Evolutionary conservation across 2,329 filamentous ascomycete genomes (phyloP).

Genomic region (Ophiosphaerella narmari): DNA sequence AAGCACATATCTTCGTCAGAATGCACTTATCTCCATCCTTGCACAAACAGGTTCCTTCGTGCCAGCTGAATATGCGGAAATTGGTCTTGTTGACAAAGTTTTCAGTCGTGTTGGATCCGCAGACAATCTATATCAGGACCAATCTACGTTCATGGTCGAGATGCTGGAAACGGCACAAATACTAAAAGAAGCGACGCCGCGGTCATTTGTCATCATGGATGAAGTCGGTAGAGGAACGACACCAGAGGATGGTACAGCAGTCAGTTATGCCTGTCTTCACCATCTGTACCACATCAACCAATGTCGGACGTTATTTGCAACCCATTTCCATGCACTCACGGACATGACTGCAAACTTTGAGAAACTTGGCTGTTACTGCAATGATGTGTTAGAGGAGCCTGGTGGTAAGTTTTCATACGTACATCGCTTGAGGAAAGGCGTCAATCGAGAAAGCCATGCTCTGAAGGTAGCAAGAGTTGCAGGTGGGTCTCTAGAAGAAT

Average conservation of each 20-base stretch:
- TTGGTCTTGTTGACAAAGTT: slow-evolving; percentile 93
- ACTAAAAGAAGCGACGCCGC: slow-evolving; percentile 77
- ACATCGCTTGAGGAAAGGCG: slow-evolving; percentile 77
- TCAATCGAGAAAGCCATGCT: slow-evolving; percentile 88
- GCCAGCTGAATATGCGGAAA: slow-evolving; percentile 80
- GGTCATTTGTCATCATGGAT: slow-evolving; percentile 95
- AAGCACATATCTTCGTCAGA: slow-evolving; percentile 93
- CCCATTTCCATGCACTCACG: slow-evolving; percentile 86
- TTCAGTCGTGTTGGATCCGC: slow-evolving; percentile 88
- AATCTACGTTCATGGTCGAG: slow-evolving; percentile 99
- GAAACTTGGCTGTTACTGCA: slow-evolving; percentile 78
- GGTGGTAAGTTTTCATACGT: slow-evolving; percentile 75
- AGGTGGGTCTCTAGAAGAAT: slow-evolving; percentile 45
- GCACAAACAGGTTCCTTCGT: slow-evolving; percentile 94
- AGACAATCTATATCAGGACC: slow-evolving; percentile 91
- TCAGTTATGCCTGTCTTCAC: slow-evolving; percentile 85
- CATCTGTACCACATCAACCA: slow-evolving; percentile 79
- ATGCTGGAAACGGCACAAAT: slow-evolving; percentile 97
- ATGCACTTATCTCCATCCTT: slow-evolving; percentile 90
- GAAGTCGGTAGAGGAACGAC: slow-evolving; percentile 95
- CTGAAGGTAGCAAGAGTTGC: slow-evolving; percentile 92
- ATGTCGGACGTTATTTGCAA: slow-evolving; percentile 86
- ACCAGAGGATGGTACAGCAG: slow-evolving; percentile 85
- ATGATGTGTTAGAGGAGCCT: slow-evolving; percentile 77
- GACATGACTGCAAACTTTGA: slow-evolving; percentile 70